A percentile compares a stretch with the other conserved stretches of the same genome.
Evolutionary conservation across 208 protist genomes (phyloP).

Genomic region (Trypanosoma caninum): DNA sequence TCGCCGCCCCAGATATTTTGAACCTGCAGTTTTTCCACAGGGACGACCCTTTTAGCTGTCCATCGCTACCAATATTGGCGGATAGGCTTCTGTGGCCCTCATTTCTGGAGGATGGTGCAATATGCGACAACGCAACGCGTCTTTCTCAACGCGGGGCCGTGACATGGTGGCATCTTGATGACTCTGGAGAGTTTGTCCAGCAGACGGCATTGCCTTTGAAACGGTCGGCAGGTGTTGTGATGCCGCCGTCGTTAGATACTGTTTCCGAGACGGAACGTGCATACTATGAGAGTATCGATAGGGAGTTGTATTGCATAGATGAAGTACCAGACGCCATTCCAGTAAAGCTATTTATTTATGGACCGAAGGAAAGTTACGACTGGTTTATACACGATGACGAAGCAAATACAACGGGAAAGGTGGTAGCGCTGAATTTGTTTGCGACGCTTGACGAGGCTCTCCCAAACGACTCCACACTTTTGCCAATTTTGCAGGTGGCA

Average conservation of each 20-base stretch:
- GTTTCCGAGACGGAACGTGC: slow-evolving; percentile 4
- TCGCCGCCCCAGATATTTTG: slow-evolving; percentile 26
- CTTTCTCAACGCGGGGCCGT: slow-evolving; percentile 70
- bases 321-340: slow-evolving; percentile 23
- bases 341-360: slow-evolving; percentile 78
- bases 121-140: slow-evolving; percentile 80
- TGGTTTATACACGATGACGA: slow-evolving; percentile 92
- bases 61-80: slow-evolving; percentile 54
- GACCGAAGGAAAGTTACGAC: slow-evolving; percentile 81
- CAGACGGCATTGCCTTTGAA: slow-evolving; percentile 69
- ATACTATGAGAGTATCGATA: slow-evolving; percentile 26
- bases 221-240: neutral
- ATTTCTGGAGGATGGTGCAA: slow-evolving; percentile 61
- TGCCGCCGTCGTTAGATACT: slow-evolving; percentile 5
- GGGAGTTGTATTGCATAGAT: slow-evolving; percentile 20
- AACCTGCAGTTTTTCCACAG: slow-evolving; percentile 91
- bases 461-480: slow-evolving; percentile 49
- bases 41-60: slow-evolving; percentile 31
- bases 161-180: slow-evolving; percentile 90
- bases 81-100: slow-evolving; percentile 74
- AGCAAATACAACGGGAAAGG: slow-evolving; percentile 38
- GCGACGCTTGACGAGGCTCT: slow-evolving; percentile 76
- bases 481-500: slow-evolving; percentile 77
- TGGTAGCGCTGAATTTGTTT: slow-evolving; percentile 74
- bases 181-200: slow-evolving; percentile 86